phyloP scores from a whole-genome alignment of 2,329 filamentous ascomycete genomes.

The Monilinia fructicola region DNA sequence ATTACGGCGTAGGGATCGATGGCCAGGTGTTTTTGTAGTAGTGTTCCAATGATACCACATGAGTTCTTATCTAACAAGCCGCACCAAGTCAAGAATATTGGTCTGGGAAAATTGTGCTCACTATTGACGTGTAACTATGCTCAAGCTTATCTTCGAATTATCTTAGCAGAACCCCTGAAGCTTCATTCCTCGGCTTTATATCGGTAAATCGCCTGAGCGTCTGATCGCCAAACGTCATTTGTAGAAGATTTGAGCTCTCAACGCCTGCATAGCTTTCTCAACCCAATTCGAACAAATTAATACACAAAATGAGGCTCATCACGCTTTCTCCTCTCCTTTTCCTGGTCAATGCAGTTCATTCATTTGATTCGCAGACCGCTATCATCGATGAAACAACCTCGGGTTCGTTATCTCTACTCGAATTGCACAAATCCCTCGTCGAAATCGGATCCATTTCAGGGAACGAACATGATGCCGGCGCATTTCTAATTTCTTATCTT shows the following conservation, averaged over 20 bases:
- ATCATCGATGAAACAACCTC: conserved; percentile 23
- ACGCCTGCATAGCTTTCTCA: background rate
- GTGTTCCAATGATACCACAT: conserved; percentile 18
- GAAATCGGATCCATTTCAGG: conserved; percentile 61
- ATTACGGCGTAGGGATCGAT: background rate
- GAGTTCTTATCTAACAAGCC: background rate
- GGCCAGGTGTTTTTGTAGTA: conserved; percentile 9
- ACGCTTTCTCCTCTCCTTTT: conserved; percentile 26
- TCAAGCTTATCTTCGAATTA: background rate
- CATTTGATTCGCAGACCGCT: conserved; percentile 30
- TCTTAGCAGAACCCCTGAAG: background rate
- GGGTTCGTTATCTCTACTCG: conserved; percentile 46
- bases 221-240: conserved; percentile 2
- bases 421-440: conserved; percentile 62
- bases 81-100: background rate
- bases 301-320: conserved; percentile 31
- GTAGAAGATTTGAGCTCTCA: conserved; percentile 8
- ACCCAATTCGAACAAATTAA: background rate
- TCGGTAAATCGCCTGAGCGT: background rate
- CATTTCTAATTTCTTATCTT: conserved; percentile 59
- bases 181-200: conserved; percentile 4
- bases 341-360: conserved; percentile 25
- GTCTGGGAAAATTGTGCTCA: background rate
- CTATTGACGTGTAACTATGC: background rate
- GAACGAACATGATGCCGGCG: conserved; percentile 58